Evolutionary conservation across 1,284 basidiomycete genomes (phyloP), one percentile per base, ranked within the genome.

Genomic region (Ustilago tritici): DNA sequence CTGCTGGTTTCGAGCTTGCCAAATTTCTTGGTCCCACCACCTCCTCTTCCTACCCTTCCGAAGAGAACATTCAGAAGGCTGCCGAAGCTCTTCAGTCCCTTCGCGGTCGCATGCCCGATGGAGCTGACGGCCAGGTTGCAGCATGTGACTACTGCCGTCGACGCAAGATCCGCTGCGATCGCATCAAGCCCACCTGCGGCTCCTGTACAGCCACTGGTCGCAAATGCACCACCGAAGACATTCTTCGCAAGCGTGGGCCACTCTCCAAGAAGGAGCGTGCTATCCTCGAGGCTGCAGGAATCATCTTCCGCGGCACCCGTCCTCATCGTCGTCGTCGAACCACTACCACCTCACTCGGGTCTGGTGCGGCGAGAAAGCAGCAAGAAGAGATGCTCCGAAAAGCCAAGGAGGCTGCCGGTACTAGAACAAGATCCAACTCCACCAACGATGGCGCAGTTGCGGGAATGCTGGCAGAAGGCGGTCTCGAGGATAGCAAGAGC

Each of bases 141-240:
- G 75, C 75, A 4, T 77, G 75, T 34, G 75, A 77, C 46, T 77
- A 77, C 54, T 77, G 75, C 40, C 59, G 75, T 14, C 62, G 75
- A 15, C 69, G 75, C n/a, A 77, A 77, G 70, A 77, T 77, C 38
- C 69, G 70, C 2, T 80, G 78, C 38, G 66, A 80, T 46, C 78
- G 78, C 17, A 61, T 31, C 57, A 80, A 80, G 56, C 78, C 78
- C 12, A 80, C 75, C 6, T 80, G 78, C 40, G 75, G 71, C 28
- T 73, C 67, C 34, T 80, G 78, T 35, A 38, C 61, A 3, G 41
- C 65, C 2, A 61, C 70, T 0, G 75, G 78, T 6, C 46, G 69
- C 9, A 70, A 66, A 53, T 80, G 78, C 69, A 72, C 71, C n/a
- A 80, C 78, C 28, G 70, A 77, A 32, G 78, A 80, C 41, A 73